A percentile compares a stretch with the other conserved stretches of the same genome.
These are phyloP conservation scores for Nakaseomyces sp. DNA, from an alignment of 1,139 yeast species.

Conservation along the genomic window DNA sequence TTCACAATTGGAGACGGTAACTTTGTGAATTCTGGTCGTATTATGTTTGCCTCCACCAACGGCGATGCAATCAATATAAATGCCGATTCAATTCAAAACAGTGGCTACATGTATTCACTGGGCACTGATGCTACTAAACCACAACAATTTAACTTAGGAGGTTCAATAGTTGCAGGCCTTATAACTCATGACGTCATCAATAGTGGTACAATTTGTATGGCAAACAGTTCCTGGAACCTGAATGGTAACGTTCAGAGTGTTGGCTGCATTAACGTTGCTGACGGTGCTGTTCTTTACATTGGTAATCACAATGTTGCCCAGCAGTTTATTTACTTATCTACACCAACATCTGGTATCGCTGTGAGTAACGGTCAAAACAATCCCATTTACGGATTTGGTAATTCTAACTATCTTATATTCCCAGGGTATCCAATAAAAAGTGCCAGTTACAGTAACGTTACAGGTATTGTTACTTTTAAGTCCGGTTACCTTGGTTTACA, in stretches of 20 bases:
- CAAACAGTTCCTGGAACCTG: neutral
- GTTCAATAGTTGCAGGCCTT: no score
- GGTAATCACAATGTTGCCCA: neutral
- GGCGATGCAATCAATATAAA: neutral
- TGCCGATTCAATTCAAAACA: neutral
- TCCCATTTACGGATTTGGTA: constrained; percentile 4
- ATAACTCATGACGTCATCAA: neutral
- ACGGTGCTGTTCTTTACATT: neutral
- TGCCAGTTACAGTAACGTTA: neutral
- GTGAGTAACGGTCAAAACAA: neutral
- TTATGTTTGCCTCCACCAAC: neutral
- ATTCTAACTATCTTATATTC: neutral
- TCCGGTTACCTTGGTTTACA: constrained; percentile 1
- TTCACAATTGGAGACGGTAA: neutral
- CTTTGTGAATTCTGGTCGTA: neutral
- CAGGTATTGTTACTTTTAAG: constrained; percentile 1
- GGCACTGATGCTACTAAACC: neutral
- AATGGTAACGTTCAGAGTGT: neutral
- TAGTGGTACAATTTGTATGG: constrained; percentile 5
- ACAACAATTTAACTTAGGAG: neutral
- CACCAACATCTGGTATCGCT: neutral
- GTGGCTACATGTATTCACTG: neutral
- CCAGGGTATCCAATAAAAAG: neutral
- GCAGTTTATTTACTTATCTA: neutral
- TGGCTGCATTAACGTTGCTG: neutral